phyloP scores from a whole-genome alignment of 257 asterid species.

The Mentha longifolia region DNA sequence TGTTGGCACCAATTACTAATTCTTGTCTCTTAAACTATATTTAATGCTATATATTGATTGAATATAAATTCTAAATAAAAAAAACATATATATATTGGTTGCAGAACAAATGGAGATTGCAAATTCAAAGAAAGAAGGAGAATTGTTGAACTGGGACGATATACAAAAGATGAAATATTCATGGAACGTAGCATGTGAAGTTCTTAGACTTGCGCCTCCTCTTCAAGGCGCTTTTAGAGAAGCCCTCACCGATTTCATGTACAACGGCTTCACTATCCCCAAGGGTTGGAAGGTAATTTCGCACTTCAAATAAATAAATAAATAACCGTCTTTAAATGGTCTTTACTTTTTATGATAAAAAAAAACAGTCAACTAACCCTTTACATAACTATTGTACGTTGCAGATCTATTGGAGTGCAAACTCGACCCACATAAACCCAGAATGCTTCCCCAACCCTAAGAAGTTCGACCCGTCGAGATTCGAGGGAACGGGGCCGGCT shows the following conservation, averaged over 20 bases:
- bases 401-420: slow-evolving; percentile 56
- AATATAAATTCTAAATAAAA: too few species aligned
- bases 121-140: slow-evolving; percentile 47
- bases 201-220: slow-evolving; percentile 57
- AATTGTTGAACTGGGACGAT: slow-evolving; percentile 58
- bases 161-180: slow-evolving; percentile 61
- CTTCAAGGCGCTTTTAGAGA: slow-evolving; percentile 64
- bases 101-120: slow-evolving; percentile 61
- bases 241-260: slow-evolving; percentile 53
- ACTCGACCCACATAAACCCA: slow-evolving; percentile 44
- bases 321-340: too few species aligned
- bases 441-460: slow-evolving; percentile 42
- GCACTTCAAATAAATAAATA: neutral
- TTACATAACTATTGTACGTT: neutral
- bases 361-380: too few species aligned
- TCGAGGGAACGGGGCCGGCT: slow-evolving; percentile 49
- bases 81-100: neutral
- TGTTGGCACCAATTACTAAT: too few species aligned
- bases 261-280: slow-evolving; percentile 57
- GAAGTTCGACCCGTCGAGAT: slow-evolving; percentile 51
- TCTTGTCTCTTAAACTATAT: neutral
- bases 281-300: slow-evolving; percentile 63
- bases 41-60: neutral
- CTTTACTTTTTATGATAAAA: too few species aligned
- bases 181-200: slow-evolving; percentile 72